These are phyloP conservation scores for Moesziomyces parantarcticus DNA, from an alignment of 1,284 basidiomycete species.

Conservation along the genomic window DNA sequence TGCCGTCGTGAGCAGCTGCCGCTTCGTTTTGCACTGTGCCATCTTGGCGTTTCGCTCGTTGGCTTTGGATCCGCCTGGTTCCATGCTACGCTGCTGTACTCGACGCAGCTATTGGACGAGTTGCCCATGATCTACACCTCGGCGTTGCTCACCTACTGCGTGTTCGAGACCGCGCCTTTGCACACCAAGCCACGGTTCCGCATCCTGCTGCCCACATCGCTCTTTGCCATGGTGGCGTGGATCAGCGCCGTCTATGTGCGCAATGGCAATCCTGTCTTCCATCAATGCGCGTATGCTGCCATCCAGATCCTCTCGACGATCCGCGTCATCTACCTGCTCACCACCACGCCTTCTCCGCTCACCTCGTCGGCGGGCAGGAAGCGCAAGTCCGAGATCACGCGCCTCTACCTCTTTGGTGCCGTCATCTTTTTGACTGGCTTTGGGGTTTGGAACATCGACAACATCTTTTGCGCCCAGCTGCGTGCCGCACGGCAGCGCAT, in stretches of 20 bases:
- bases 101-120: conserved; percentile 65
- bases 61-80: conserved; percentile 60
- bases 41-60: conserved; percentile 56
- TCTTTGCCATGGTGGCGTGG: conserved; percentile 42
- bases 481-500: conserved; percentile 38
- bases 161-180: conserved; percentile 51
- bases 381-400: conserved; percentile 19
- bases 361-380: conserved; percentile 4
- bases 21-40: conserved; percentile 48
- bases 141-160: conserved; percentile 53
- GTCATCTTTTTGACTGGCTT: conserved; percentile 69
- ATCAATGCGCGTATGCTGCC: conserved; percentile 71
- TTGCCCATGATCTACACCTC: conserved; percentile 67
- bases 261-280: conserved; percentile 72
- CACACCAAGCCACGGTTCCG: conserved; percentile 35
- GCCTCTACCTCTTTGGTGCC: conserved; percentile 37
- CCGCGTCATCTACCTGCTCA: conserved; percentile 65
- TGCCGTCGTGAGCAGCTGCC: conserved; percentile 41
- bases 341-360: conserved; percentile 51
- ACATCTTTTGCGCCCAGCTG: conserved; percentile 70
- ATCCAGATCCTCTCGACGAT: conserved; percentile 67
- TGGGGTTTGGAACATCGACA: conserved; percentile 72
- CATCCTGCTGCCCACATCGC: conserved; percentile 29
- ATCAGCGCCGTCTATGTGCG: conserved; percentile 67
- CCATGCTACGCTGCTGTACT: conserved; percentile 63